Conservation (phyloP, 805 yeast genomes). For the Kuraishia hungarica region DNA sequence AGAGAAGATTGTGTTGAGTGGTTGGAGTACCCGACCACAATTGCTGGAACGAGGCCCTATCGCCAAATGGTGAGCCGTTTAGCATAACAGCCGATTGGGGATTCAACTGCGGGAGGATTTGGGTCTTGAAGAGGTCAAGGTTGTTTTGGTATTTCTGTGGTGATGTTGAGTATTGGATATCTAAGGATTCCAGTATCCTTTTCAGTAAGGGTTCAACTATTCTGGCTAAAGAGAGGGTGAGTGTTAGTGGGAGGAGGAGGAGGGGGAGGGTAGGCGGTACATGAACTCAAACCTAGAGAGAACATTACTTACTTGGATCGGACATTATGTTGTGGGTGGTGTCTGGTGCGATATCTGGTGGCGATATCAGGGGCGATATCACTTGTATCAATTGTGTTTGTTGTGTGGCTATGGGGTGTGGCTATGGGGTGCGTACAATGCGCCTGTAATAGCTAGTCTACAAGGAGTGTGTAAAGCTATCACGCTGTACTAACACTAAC, state of each 20-base stretch:
- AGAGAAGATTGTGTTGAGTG: constrained; percentile 55
- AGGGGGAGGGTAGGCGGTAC: not conserved
- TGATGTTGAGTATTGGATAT: constrained; percentile 1
- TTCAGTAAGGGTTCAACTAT: constrained; percentile 8
- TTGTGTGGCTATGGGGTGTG: too few species aligned
- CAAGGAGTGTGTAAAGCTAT: too few species aligned
- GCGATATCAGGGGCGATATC: too few species aligned
- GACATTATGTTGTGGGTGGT: not conserved
- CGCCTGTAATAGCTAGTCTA: too few species aligned
- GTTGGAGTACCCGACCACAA: constrained; percentile 48
- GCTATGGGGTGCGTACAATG: too few species aligned
- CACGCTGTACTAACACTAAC: too few species aligned
- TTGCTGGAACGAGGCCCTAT: constrained; percentile 45
- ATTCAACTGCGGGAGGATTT: constrained; percentile 37
- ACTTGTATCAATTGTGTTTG: too few species aligned
- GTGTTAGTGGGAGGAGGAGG: not conserved
- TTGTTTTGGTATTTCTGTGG: constrained; percentile 6
- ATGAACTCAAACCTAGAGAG: too few species aligned
- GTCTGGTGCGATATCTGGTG: too few species aligned
- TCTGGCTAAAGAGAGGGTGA: not conserved
- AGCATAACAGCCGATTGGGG: constrained; percentile 43
- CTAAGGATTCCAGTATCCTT: constrained; percentile 5
- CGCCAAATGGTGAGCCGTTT: constrained; percentile 49
- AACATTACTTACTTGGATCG: not conserved
- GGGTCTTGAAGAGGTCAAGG: constrained; percentile 9